Percentiles rank a stretch among this genome's conserved stretches.
These are phyloP conservation scores for Gossypium aridum DNA, from an alignment of 441 rosid genomes.

Conservation along the genomic window DNA sequence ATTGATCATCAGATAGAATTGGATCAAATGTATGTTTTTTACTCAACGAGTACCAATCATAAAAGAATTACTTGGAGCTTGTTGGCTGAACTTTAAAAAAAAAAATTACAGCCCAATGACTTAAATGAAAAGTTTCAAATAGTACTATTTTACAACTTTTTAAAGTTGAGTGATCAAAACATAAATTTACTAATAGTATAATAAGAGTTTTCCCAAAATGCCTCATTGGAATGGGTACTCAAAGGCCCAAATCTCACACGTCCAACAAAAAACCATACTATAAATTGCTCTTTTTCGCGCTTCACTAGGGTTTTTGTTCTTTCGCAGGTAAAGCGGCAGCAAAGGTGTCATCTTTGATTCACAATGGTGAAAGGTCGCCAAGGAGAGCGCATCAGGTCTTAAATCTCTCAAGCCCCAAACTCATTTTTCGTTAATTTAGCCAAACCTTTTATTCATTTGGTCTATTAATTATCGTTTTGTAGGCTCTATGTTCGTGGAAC, in stretches of 20 bases:
- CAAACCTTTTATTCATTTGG: not conserved
- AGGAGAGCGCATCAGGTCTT: conserved; percentile 69
- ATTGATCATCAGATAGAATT: no score
- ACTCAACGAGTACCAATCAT: no score
- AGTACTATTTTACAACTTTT: no score
- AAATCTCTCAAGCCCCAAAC: not conserved
- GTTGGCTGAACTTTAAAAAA: no score
- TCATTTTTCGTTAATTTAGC: no score
- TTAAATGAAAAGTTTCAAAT: no score
- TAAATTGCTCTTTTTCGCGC: not conserved
- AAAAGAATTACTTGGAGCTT: no score
- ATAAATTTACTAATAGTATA: no score
- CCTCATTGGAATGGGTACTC: not conserved
- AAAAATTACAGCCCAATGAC: no score
- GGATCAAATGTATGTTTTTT: no score
- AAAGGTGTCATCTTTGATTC: conserved; percentile 13
- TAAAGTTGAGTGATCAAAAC: no score
- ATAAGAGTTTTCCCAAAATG: not conserved
- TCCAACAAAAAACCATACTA: not conserved
- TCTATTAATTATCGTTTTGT: conserved; percentile 7
- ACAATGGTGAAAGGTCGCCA: conserved; percentile 84
- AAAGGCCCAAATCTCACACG: not conserved
- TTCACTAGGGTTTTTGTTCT: not conserved
- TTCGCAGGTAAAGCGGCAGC: not conserved
- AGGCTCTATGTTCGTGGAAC: conserved; percentile 90